Evolutionary conservation across 202 grass and related monocot species (phyloP).

Genomic region (Schoenoplectus tabernaemontani): DNA sequence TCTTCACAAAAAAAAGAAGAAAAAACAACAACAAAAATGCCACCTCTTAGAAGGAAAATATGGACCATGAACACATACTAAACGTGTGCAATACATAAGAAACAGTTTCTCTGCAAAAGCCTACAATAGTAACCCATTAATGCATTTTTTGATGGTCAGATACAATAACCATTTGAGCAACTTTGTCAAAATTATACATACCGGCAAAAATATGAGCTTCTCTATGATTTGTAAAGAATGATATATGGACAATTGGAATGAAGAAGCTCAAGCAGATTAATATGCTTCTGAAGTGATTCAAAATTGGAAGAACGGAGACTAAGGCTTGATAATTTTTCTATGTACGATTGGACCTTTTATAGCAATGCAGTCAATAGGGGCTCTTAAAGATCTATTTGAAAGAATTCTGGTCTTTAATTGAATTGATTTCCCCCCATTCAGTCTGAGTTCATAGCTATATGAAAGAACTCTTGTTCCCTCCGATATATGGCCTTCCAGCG

Average conservation of each 20-base stretch:
- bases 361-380: slow-evolving; percentile 5
- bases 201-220: not conserved
- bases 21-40: not conserved
- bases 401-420: slow-evolving; percentile 3
- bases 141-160: not conserved
- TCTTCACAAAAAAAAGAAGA: too few relatives aligned
- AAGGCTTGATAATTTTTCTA: slow-evolving; percentile 30
- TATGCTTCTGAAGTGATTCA: not conserved
- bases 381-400: slow-evolving; percentile 22
- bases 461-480: slow-evolving; percentile 53
- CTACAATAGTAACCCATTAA: not conserved
- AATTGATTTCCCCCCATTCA: slow-evolving; percentile 14
- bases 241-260: slow-evolving; percentile 9
- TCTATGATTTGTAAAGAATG: slow-evolving; percentile 5
- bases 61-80: not conserved
- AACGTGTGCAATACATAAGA: not conserved
- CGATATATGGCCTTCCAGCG: slow-evolving; percentile 74
- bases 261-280: not conserved
- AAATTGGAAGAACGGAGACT: slow-evolving; percentile 10
- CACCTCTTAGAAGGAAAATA: not conserved
- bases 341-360: slow-evolving; percentile 18
- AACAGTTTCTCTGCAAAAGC: not conserved
- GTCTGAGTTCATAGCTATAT: slow-evolving; percentile 44
- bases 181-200: not conserved
- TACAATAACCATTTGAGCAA: not conserved